These are phyloP conservation scores for Cryphonectria naterciae DNA, from an alignment of 2,329 filamentous ascomycete species.

Conservation along the genomic window DNA sequence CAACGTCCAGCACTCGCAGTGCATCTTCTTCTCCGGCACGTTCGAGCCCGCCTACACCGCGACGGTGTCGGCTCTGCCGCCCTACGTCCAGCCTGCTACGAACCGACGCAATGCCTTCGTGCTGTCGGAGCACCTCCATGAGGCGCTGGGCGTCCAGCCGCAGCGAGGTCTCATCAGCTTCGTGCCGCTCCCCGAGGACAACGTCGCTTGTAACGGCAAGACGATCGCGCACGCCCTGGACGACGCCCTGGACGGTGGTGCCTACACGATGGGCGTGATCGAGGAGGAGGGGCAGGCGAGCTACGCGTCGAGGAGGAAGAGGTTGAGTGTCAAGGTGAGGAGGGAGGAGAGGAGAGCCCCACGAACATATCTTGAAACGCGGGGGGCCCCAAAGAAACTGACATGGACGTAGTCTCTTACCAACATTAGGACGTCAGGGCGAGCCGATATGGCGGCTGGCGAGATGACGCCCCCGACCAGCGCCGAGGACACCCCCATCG, in stretches of 20 bases:
- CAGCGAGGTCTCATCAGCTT: constrained; percentile 76
- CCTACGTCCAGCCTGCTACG: constrained; percentile 70
- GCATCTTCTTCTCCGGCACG: constrained; percentile 74
- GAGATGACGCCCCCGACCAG: constrained; percentile 31
- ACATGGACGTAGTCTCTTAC: constrained; percentile 37
- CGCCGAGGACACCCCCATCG: constrained; percentile 21
- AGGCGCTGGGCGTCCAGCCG: constrained; percentile 67
- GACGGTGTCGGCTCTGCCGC: constrained; percentile 71
- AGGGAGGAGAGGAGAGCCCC: no score
- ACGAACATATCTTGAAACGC: background rate
- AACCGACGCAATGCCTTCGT: constrained; percentile 83
- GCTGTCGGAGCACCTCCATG: constrained; percentile 75
- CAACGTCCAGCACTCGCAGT: constrained; percentile 74
- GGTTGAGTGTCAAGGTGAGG: constrained; percentile 43
- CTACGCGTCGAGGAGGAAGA: constrained; percentile 34
- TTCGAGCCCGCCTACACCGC: constrained; percentile 82
- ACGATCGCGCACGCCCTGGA: constrained; percentile 73
- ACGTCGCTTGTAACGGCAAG: constrained; percentile 70
- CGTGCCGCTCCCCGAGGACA: constrained; percentile 69
- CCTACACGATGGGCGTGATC: constrained; percentile 39
- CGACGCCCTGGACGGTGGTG: constrained; percentile 44
- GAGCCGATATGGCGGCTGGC: constrained; percentile 26
- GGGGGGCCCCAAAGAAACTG: constrained; percentile 22
- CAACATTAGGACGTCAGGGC: constrained; percentile 36
- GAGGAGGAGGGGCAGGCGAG: constrained; percentile 26